Evolutionary conservation across 768 basidiomycete species (phyloP).

Genomic region (Leccinellum rugosiceps): DNA sequence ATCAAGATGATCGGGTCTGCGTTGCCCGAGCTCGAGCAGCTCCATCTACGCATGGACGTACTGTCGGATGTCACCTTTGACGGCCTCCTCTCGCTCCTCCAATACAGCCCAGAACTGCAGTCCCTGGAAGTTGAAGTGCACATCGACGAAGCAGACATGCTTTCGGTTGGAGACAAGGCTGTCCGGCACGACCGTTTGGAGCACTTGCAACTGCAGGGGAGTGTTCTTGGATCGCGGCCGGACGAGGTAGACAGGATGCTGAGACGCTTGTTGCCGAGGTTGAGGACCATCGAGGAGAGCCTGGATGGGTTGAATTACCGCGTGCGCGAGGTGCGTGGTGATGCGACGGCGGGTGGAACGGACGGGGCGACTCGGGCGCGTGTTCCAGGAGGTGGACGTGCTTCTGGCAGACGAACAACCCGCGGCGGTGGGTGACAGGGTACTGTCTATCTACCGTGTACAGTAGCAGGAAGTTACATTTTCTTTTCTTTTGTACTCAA

Average conservation of each 20-base stretch:
- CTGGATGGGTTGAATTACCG: conserved; percentile 10
- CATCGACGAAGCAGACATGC: conserved; percentile 16
- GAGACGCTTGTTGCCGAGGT: conserved; percentile 18
- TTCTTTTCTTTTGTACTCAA: not conserved
- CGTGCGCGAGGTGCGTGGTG: conserved; percentile 11
- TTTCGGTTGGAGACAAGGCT: conserved; percentile 8
- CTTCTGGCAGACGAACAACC: conserved; percentile 10
- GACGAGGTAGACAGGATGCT: conserved; percentile 20
- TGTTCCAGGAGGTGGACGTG: not conserved
- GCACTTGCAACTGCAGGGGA: conserved; percentile 17
- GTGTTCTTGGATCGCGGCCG: conserved; percentile 10
- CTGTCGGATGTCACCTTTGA: conserved; percentile 13
- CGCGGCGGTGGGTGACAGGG: not conserved
- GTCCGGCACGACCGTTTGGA: conserved; percentile 11
- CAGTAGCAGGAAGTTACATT: not conserved
- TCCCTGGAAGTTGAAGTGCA: conserved; percentile 6
- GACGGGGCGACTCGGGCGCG: not conserved
- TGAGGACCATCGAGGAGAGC: conserved; percentile 24
- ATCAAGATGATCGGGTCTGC: conserved; percentile 16
- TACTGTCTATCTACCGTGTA: not conserved
- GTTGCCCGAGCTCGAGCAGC: conserved; percentile 17
- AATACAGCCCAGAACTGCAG: conserved; percentile 16
- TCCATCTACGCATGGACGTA: conserved; percentile 6
- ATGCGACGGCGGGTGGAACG: not conserved
- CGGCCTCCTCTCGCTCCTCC: conserved; percentile 20